Evolutionary conservation across 202 grass and related monocot genomes (phyloP).

Genomic region (Schoenoplectus tabernaemontani): DNA sequence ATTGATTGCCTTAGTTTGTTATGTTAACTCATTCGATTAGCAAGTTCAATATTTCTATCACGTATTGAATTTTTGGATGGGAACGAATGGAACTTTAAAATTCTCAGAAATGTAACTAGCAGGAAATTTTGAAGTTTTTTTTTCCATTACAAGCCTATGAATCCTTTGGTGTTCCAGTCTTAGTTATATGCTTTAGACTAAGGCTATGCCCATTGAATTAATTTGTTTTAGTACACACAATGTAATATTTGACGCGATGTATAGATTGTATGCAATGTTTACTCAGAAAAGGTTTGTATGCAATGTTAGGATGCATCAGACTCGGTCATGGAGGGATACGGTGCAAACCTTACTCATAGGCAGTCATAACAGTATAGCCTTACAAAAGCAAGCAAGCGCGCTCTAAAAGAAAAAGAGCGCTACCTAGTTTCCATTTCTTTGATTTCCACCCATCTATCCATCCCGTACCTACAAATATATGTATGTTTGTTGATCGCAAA

Average conservation of each 20-base stretch:
- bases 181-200: neutral
- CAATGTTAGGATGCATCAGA: neutral
- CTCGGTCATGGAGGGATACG: neutral
- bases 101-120: neutral
- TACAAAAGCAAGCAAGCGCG: too few species aligned
- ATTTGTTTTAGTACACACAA: neutral
- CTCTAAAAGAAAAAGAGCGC: too few species aligned
- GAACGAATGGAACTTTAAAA: neutral
- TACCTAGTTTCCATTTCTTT: too few species aligned
- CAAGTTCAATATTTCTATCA: neutral
- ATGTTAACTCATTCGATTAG: neutral
- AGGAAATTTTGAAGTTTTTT: neutral
- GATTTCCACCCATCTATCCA: too few species aligned
- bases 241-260: neutral
- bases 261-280: neutral
- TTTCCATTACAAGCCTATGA: neutral
- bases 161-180: neutral
- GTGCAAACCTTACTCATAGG: too few species aligned
- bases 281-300: too few species aligned
- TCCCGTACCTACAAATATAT: too few species aligned
- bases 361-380: neutral
- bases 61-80: neutral
- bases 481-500: too few species aligned
- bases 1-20: neutral
- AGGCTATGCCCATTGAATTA: neutral